Evolutionary conservation across 2,329 filamentous ascomycete genomes (phyloP).

Genomic region (Colletotrichum sp.): DNA sequence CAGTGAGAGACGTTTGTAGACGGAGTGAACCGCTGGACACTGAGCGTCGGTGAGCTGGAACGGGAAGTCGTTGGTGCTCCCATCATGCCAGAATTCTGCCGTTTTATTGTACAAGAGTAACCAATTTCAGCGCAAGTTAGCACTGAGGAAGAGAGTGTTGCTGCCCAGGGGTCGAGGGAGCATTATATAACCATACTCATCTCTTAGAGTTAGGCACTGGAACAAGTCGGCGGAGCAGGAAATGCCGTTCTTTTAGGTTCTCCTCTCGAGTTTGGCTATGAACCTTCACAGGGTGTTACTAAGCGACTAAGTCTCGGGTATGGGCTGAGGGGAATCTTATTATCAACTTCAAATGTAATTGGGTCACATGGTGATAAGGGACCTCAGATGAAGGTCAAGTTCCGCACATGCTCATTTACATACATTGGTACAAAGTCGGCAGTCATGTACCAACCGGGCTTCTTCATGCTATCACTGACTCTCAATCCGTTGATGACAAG

Average conservation of each 20-base stretch:
- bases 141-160: accelerated
- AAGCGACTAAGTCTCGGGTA: background rate
- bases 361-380: background rate
- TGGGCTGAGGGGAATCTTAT: accelerated
- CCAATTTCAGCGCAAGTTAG: accelerated
- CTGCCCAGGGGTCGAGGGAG: background rate
- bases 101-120: background rate
- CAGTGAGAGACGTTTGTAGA: too few species aligned
- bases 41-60: background rate
- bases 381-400: constrained; percentile 7
- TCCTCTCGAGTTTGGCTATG: background rate
- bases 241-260: background rate
- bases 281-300: background rate
- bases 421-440: constrained; percentile 12
- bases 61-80: background rate
- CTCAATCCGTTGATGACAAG: constrained; percentile 25
- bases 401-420: constrained; percentile 24
- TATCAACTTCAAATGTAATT: background rate
- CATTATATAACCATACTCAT: background rate
- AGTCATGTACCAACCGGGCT: constrained; percentile 14
- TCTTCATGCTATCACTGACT: constrained; percentile 23
- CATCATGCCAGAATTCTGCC: background rate
- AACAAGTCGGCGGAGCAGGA: background rate
- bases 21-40: background rate
- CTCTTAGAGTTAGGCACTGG: background rate